Evolutionary conservation across 805 yeast species (phyloP), one percentile per base, ranked within the genome.

Genomic region (Candida sithepensis): DNA sequence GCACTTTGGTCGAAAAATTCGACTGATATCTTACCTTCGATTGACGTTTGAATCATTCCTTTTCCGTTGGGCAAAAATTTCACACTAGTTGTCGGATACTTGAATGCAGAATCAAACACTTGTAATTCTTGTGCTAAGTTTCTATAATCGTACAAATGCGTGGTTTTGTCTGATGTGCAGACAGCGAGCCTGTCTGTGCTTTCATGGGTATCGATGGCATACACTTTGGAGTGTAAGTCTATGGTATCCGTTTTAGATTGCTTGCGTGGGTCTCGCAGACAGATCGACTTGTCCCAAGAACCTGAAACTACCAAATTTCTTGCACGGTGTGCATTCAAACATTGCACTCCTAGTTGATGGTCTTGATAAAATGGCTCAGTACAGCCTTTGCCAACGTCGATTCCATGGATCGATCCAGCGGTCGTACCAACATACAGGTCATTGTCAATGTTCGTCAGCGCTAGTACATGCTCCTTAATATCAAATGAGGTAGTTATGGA

Each of bases 11-110:
- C 70, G 66, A 83, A 81, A 57, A 75, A 83, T 53, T 88, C 95
- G 30, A 88, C 75, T 0, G 90, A 83, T 1, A 85, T 89, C 23
- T 94, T 69, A 0, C 96, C 96, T 56, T 88, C 95, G 9, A 88
- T 73, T 2, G 92, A 82, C 36, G 87, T 72, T 36, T 82, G 74
- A 0, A 84, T 88, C 60, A 78, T 83, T 7, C 84, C 94, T 53
- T 68, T 61, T 2, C 74, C 74, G 46, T 72, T 66, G 0, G 86
- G 85, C 55, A 81, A 73, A 39, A 81, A 71, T 50, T 71, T 73
- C 28, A 88, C 56, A 30, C 77, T 76, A 42, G 82, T 69, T 2
- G 85, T 79, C 64, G 84, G 89, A 59, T 78, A 80, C 53, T 80
- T 78, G 44, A 56, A 54, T 21, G 56, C 56, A 34, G 45, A 48